Evolutionary conservation across 2,329 filamentous ascomycete genomes (phyloP).

Genomic region (Colletotrichum sp.): DNA sequence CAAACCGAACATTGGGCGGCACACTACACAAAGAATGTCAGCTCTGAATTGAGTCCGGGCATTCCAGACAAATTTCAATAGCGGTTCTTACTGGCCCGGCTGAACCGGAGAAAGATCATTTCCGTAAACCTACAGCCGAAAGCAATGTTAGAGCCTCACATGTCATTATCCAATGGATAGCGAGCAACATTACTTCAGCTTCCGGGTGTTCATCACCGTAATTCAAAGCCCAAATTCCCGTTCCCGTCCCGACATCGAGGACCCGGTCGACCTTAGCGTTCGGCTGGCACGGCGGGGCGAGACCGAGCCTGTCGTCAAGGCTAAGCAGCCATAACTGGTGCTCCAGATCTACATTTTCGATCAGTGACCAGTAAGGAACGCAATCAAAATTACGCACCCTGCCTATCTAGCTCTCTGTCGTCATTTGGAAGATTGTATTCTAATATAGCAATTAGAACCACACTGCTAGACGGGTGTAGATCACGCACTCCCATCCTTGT

Average conservation of each 20-base stretch:
- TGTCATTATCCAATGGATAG: no score
- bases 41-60: no score
- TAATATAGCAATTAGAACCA: no score
- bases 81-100: conserved; percentile 23
- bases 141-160: no score
- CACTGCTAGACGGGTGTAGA: no score
- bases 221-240: conserved; percentile 29
- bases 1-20: conserved; percentile 49
- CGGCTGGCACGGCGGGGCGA: conserved; percentile 26
- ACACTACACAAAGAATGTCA: no score
- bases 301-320: conserved; percentile 31
- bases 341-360: no score
- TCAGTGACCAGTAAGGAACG: no score
- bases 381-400: no score
- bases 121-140: conserved; percentile 22
- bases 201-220: conserved; percentile 35
- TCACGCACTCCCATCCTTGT: not conserved
- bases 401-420: not conserved
- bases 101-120: conserved; percentile 40
- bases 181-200: conserved; percentile 27
- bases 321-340: conserved; percentile 39
- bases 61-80: no score
- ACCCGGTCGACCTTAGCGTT: conserved; percentile 9
- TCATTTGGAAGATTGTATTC: conserved; percentile 12
- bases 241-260: conserved; percentile 28